Conservation (phyloP, 768 basidiomycete species). For the Auricularia sp. region DNA sequence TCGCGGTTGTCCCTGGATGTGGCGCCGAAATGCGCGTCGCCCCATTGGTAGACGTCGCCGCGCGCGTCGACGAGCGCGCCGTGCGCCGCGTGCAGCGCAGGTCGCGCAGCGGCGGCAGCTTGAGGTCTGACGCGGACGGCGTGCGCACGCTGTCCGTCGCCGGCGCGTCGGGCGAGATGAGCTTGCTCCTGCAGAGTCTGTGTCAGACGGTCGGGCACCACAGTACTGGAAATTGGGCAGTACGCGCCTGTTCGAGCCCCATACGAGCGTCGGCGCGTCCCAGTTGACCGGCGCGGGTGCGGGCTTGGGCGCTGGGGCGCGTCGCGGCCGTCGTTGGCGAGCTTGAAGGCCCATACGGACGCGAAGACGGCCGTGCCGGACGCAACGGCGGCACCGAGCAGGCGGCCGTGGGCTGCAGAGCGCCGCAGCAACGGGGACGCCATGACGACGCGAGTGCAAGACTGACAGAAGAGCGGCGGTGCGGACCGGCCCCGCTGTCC, state of each 20-base stretch:
- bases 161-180: constrained; percentile 33
- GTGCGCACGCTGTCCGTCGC: constrained; percentile 34
- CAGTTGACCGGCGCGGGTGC: not conserved
- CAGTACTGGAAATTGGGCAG: not conserved
- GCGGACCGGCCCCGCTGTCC: too few relatives aligned
- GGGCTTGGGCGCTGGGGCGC: not conserved
- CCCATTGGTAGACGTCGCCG: constrained; percentile 84
- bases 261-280: constrained; percentile 34
- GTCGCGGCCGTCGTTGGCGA: not conserved
- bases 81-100: constrained; percentile 48
- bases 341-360: not conserved
- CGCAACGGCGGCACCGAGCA: too few relatives aligned
- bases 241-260: constrained; percentile 67
- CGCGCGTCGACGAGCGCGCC: constrained; percentile 69
- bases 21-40: constrained; percentile 45
- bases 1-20: constrained; percentile 16
- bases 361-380: too few relatives aligned
- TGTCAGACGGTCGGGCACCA: not conserved
- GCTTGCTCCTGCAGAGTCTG: constrained; percentile 30
- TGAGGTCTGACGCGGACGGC: constrained; percentile 49
- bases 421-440: too few relatives aligned
- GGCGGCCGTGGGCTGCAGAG: too few relatives aligned
- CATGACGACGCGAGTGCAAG: too few relatives aligned
- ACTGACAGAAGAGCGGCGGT: too few relatives aligned
- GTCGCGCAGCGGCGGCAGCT: constrained; percentile 63